phyloP scores from a whole-genome alignment of 495 filamentous ascomycete species.

The Beverwykella pulmonaria region DNA sequence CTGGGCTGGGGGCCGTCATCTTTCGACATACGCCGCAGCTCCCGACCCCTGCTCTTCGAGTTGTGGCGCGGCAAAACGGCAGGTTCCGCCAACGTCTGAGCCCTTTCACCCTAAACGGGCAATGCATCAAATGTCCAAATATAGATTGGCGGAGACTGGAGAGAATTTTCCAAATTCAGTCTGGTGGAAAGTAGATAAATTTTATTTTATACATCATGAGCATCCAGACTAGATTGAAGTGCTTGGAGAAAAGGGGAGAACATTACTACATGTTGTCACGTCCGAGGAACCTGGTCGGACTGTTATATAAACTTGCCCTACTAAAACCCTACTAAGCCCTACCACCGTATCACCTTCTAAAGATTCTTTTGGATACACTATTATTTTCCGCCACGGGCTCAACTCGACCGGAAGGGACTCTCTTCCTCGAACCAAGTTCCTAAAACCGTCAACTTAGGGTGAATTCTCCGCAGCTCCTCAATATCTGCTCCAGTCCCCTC shows the following conservation, averaged over 20 bases:
- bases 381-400: background rate
- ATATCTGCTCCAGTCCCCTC: constrained; percentile 65
- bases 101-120: background rate
- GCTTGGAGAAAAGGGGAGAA: no score
- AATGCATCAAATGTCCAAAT: constrained; percentile 8
- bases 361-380: no score
- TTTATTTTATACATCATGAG: no score
- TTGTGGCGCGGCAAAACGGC: background rate
- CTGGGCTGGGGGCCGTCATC: background rate
- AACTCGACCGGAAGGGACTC: constrained; percentile 42
- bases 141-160: background rate
- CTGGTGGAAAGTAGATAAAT: no score
- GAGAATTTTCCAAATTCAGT: background rate
- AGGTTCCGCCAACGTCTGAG: background rate
- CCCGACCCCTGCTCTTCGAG: background rate
- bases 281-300: no score
- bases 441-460: constrained; percentile 62
- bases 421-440: constrained; percentile 62
- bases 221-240: no score
- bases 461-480: constrained; percentile 50
- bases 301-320: no score
- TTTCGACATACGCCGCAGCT: background rate
- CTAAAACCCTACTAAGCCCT: no score
- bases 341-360: no score
- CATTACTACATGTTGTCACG: no score